Evolutionary conservation across 2,329 filamentous ascomycete species (phyloP), one percentile per base, ranked within the genome.

Genomic region (Arthrobotrys megalospora): DNA sequence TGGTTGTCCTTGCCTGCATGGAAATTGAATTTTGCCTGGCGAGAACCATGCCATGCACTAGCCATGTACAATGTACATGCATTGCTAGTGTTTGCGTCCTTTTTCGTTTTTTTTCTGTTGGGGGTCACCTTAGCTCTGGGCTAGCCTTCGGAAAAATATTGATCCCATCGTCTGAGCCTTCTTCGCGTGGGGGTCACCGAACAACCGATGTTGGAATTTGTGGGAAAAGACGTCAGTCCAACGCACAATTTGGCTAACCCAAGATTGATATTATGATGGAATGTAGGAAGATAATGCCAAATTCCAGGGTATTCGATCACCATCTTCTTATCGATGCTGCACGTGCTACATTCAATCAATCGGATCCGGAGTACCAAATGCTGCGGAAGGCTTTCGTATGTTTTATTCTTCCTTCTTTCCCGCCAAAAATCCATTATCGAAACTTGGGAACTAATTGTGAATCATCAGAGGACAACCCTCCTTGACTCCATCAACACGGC

Each of bases 291-390:
- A 80, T 82, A 36, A 52, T 84, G 5, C 80, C 81, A 0, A 53
- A 62, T 16, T 80, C 82, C 10, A 79, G 80, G 32, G 68, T 84
- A 53, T 80, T 82, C 78, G 81, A 84, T 73, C 83, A 84, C 79
- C 83, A 83, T 69, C 76, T 80, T 16, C 71, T 83, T 21, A 83
- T 83, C 53, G 82, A 84, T 75, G 80, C 80, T 32, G 69, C 81
- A 43, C 80, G 69, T 19, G 58, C 80, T 6, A 72, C 82, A 6
- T 80, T 81, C 36, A 79, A 80, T 14, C 78, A 73, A 45, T 72
- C 53, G 24, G 71, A 76, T 52, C 81, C 80, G 11, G 70, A 81
- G 24, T 83, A 83, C 45, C 70, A 82, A 36, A 65, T 79, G 3
- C 75, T 82, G 10, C 50, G 80, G 4, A 78, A 76, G 14, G 66